phyloP scores from a whole-genome alignment of 345 rosid species.

The Gossypioides kirkii region DNA sequence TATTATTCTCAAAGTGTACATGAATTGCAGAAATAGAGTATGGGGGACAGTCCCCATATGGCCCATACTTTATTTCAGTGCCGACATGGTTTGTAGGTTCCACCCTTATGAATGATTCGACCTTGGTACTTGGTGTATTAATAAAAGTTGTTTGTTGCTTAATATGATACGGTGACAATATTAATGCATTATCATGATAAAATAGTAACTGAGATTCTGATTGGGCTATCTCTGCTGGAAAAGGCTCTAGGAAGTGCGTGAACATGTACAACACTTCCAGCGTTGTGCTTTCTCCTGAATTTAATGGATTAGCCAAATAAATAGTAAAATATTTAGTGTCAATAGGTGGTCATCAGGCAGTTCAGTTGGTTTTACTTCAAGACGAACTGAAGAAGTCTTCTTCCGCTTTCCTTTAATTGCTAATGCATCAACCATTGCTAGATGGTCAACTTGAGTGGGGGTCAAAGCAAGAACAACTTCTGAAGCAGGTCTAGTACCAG shows the following conservation, averaged over 20 bases:
- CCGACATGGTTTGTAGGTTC: conserved; percentile 74
- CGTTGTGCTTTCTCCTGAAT: conserved; percentile 48
- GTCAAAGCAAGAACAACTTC: conserved; percentile 84
- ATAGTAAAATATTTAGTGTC: conserved; percentile 54
- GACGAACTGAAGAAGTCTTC: conserved; percentile 56
- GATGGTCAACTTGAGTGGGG: conserved; percentile 58
- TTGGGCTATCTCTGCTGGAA: conserved; percentile 86
- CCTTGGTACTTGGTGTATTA: conserved; percentile 73
- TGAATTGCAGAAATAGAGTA: conserved; percentile 68
- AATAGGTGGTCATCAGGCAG: conserved; percentile 69
- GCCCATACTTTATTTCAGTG: conserved; percentile 83
- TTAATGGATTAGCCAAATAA: conserved; percentile 53
- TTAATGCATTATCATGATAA: conserved; percentile 68
- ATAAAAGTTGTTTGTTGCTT: conserved; percentile 74
- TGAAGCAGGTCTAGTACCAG: conserved; percentile 52
- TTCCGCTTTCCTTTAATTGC: conserved; percentile 63
- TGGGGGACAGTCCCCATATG: conserved; percentile 66
- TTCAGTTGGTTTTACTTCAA: conserved; percentile 57
- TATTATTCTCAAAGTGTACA: conserved; percentile 86
- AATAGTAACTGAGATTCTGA: conserved; percentile 89
- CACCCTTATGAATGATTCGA: conserved; percentile 80
- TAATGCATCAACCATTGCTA: conserved; percentile 74
- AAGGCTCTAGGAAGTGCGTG: conserved; percentile 85
- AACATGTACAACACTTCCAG: conserved; percentile 74
- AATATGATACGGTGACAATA: conserved; percentile 72